Evolutionary conservation across 2,329 filamentous ascomycete species (phyloP).

Genomic region (Apiospora arundinis): DNA sequence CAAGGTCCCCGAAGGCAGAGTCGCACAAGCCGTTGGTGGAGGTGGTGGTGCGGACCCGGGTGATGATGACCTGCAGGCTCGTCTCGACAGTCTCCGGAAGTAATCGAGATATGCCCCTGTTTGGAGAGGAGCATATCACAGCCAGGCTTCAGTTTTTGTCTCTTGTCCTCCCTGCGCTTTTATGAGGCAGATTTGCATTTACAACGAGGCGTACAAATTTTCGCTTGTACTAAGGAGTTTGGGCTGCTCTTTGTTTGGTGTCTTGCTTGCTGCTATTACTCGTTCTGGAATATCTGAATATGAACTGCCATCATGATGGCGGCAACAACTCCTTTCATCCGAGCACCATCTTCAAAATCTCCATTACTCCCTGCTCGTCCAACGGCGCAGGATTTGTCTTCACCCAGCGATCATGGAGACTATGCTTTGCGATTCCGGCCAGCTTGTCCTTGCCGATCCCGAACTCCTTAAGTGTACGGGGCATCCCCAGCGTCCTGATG

Average conservation of each 20-base stretch:
- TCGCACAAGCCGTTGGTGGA: slow-evolving; percentile 84
- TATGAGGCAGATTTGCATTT: neutral
- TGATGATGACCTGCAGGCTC: slow-evolving; percentile 94
- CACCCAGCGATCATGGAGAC: slow-evolving; percentile 57
- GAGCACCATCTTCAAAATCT: slow-evolving; percentile 50
- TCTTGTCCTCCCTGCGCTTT: neutral
- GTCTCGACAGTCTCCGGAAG: slow-evolving; percentile 83
- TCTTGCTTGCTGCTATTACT: slow-evolving; percentile 6
- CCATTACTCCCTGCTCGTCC: slow-evolving; percentile 54
- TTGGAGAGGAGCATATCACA: neutral
- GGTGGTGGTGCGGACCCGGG: slow-evolving; percentile 64
- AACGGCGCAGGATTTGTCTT: slow-evolving; percentile 57
- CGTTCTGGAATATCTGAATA: slow-evolving; percentile 13
- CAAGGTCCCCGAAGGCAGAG: slow-evolving; percentile 73
- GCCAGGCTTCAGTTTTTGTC: neutral
- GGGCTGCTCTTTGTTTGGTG: neutral
- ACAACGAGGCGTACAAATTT: neutral
- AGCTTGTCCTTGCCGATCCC: slow-evolving; percentile 55
- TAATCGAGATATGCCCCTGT: slow-evolving; percentile 36
- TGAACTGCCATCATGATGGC: neutral
- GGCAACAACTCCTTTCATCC: slow-evolving; percentile 25
- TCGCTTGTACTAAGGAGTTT: slow-evolving; percentile 7
- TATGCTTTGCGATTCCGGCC: slow-evolving; percentile 53
- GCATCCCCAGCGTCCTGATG: slow-evolving; percentile 58
- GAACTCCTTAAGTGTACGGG: slow-evolving; percentile 58